Conservation (phyloP, 257 asterid genomes). For the Solanum chilense region DNA sequence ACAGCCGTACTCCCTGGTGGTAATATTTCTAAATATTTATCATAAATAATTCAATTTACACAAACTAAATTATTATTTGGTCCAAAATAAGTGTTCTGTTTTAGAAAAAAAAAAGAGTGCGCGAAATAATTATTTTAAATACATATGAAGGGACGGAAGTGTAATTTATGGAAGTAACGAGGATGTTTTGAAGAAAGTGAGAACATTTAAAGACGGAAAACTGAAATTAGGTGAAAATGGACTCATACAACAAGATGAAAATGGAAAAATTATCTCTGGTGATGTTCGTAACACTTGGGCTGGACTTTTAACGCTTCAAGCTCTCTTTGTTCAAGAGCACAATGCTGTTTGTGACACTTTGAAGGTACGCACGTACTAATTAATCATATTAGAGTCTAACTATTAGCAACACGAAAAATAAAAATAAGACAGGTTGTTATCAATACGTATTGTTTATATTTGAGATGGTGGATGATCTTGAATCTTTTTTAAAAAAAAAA, state of each 20-base stretch:
- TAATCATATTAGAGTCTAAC: not conserved
- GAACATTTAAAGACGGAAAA: conserved; percentile 49
- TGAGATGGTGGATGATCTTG: not conserved
- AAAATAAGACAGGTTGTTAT: not conserved
- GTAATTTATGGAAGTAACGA: conserved; percentile 41
- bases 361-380: conserved; percentile 21
- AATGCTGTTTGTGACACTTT: conserved; percentile 53
- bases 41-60: too few species aligned
- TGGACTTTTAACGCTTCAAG: conserved; percentile 38
- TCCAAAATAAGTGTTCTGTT: not conserved
- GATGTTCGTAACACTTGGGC: conserved; percentile 64
- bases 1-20: conserved; percentile 67
- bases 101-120: not conserved
- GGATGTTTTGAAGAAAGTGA: conserved; percentile 18
- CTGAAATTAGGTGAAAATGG: conserved; percentile 37
- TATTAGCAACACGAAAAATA: not conserved
- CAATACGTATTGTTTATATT: not conserved
- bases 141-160: conserved; percentile 38
- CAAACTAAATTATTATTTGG: not conserved
- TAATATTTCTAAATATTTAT: not conserved
- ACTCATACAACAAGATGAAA: conserved; percentile 25
- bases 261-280: conserved; percentile 36
- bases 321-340: conserved; percentile 57
- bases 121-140: too few species aligned
- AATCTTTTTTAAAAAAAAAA: not conserved